phyloP scores from a whole-genome alignment of 73 alveolate species.

The Urostyla sp. region DNA sequence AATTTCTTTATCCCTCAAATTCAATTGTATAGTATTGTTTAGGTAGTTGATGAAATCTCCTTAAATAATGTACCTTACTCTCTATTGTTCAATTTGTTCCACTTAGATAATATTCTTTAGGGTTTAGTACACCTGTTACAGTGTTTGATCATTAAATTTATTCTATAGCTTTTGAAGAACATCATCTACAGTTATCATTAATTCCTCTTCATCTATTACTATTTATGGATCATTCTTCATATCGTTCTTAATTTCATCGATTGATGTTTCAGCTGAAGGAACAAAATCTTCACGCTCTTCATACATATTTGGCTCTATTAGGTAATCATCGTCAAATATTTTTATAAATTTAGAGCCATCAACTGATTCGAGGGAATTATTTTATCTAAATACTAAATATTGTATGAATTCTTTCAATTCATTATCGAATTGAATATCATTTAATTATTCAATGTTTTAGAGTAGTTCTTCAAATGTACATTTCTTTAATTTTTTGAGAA shows the following conservation, averaged over 20 bases:
- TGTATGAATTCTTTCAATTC: slow-evolving; percentile 2
- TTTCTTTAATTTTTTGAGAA: background rate
- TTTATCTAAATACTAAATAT: slow-evolving; percentile 1
- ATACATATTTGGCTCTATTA: background rate
- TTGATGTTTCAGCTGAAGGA: slow-evolving; percentile 21
- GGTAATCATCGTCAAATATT: slow-evolving; percentile 38
- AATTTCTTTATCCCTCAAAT: background rate
- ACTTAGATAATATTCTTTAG: background rate
- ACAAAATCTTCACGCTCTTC: slow-evolving; percentile 18
- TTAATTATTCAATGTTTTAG: background rate
- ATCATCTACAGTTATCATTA: slow-evolving; percentile 9
- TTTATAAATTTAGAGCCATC: slow-evolving; percentile 12
- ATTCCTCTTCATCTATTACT: slow-evolving; percentile 21
- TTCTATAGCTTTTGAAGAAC: background rate
- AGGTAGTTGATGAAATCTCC: background rate
- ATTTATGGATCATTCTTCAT: background rate
- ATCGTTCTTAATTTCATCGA: background rate
- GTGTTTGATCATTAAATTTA: background rate
- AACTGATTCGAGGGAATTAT: background rate
- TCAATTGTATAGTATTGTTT: background rate
- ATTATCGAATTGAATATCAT: background rate
- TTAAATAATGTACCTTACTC: slow-evolving; percentile 9
- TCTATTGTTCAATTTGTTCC: background rate
- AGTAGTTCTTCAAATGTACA: slow-evolving; percentile 1
- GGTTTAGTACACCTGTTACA: background rate